Conservation (phyloP, 306 rosid species). For the Cyamopsis tetragonoloba region DNA sequence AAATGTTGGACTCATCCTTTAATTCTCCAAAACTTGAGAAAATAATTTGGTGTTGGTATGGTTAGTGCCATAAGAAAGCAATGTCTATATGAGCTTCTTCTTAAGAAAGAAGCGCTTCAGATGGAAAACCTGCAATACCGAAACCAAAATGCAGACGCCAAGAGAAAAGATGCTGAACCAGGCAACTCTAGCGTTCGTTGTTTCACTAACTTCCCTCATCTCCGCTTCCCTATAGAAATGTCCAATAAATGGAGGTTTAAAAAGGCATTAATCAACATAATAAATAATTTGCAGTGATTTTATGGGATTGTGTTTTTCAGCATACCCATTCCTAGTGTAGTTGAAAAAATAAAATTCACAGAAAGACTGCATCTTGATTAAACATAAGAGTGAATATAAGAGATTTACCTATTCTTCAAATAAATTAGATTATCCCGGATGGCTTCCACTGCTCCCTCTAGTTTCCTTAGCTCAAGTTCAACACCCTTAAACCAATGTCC, state of each 20-base stretch:
- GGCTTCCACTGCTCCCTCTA: slow-evolving; percentile 54
- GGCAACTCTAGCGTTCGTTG: slow-evolving; percentile 49
- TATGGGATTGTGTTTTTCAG: slow-evolving; percentile 7
- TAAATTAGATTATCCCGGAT: slow-evolving; percentile 46
- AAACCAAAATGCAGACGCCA: slow-evolving; percentile 40
- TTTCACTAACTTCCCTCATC: slow-evolving; percentile 61
- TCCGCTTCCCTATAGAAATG: slow-evolving; percentile 52
- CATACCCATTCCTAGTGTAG: neutral
- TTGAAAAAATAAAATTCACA: neutral
- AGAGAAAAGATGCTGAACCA: slow-evolving; percentile 54
- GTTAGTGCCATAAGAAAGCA: slow-evolving; percentile 4
- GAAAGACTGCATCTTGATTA: slow-evolving; percentile 4
- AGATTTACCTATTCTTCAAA: slow-evolving; percentile 43
- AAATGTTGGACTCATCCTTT: neutral
- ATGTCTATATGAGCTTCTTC: slow-evolving; percentile 67
- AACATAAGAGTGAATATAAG: neutral
- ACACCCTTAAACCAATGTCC: slow-evolving; percentile 43
- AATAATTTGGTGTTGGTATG: slow-evolving; percentile 16
- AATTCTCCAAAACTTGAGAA: slow-evolving; percentile 21
- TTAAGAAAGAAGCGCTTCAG: slow-evolving; percentile 46
- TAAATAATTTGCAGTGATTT: neutral
- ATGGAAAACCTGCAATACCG: slow-evolving; percentile 35
- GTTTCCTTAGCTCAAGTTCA: slow-evolving; percentile 57
- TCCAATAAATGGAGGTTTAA: slow-evolving; percentile 19
- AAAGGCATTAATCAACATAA: slow-evolving; percentile 3